phyloP scores from a whole-genome alignment of 1,139 yeast species.

The Magnusiomyces sp. region DNA sequence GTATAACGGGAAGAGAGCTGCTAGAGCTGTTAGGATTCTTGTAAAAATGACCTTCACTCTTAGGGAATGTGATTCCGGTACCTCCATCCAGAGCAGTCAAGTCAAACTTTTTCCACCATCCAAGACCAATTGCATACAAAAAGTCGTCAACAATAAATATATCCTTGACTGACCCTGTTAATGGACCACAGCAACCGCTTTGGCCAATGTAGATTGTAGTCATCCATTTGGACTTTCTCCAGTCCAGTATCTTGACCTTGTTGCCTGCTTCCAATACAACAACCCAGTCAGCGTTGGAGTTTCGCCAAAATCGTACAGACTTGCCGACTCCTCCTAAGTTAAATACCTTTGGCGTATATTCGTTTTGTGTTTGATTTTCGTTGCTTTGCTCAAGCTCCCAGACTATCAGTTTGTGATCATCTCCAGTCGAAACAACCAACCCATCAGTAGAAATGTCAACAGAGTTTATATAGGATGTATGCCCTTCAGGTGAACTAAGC shows the following conservation, averaged over 20 bases:
- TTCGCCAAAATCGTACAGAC: conserved; percentile 30
- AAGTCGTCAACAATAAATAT: conserved; percentile 24
- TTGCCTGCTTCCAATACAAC: conserved; percentile 31
- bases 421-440: conserved; percentile 28
- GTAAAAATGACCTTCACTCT: conserved; percentile 16
- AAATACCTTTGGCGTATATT: conserved; percentile 14
- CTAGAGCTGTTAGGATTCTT: conserved; percentile 1
- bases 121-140: conserved; percentile 30
- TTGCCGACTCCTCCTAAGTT: conserved; percentile 24
- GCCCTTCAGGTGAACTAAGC: conserved; percentile 23
- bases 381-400: conserved; percentile 22
- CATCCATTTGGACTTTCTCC: conserved; percentile 29
- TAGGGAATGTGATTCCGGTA: conserved; percentile 24
- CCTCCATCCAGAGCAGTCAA: conserved; percentile 22
- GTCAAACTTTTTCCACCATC: conserved; percentile 32
- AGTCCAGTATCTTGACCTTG: conserved; percentile 28
- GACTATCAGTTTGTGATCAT: conserved; percentile 27
- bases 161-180: conserved; percentile 21
- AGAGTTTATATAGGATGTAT: conserved; percentile 25
- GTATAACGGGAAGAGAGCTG: conserved; percentile 2
- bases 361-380: too few relatives aligned
- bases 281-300: conserved; percentile 27
- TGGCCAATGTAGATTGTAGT: conserved; percentile 27
- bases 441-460: conserved; percentile 31
- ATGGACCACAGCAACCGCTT: conserved; percentile 18